Base-by-base conservation (phyloP, 140 eudicot species). In the Stevia rebaudiana region DNA sequence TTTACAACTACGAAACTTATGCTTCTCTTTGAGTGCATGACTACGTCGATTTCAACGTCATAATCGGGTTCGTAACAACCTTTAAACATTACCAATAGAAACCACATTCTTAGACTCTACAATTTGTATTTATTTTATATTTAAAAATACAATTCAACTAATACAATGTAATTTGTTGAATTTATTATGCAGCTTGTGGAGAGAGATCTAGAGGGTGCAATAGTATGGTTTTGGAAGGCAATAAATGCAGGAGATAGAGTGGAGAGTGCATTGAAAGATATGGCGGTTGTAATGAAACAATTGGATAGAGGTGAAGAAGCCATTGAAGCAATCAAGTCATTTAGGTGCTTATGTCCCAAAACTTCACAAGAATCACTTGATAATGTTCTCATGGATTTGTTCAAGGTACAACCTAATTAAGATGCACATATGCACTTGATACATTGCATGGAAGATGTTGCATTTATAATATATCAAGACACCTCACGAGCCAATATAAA, bases 201-300 rank as follows among this genome's bases (percentile, higher is more conserved):
- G 76, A 92, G 84, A 76, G 89, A 92, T 71, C 95, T 84, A 28
- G 95, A 76, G 61, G 81, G 80, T 67, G 89, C 99, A 57, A 82
- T 88, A 61, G 89, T 86, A 4, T 83, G 83, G 86, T 92, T 92
- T 56, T 88, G 97, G 99, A 85, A 82, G 53, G 96, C 99, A 4
- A 92, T 92, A 79, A 92, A 92, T 63, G 78, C 86, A 36, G 94
- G 99, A 44, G 99, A 92, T 78, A 80, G 94, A 85, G 92, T 92
- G 8, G 99, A 92, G 24, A 92, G 99, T 63, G 95, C 99, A 8
- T 82, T 92, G 8, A 92, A 92, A 66, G 99, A 92, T 72, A 92
- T 92, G 99, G 97, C 90, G 1, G 94, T 92, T 15, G 99, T 92
- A 50, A 92, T 92, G 99, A 88, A 88, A 70, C 99, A 92, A 61